A percentile compares a stretch with the other conserved stretches of the same genome.
Conservation (phyloP, 108 stramenopile genomes). For the Cyclostephanos tholiformis region DNA sequence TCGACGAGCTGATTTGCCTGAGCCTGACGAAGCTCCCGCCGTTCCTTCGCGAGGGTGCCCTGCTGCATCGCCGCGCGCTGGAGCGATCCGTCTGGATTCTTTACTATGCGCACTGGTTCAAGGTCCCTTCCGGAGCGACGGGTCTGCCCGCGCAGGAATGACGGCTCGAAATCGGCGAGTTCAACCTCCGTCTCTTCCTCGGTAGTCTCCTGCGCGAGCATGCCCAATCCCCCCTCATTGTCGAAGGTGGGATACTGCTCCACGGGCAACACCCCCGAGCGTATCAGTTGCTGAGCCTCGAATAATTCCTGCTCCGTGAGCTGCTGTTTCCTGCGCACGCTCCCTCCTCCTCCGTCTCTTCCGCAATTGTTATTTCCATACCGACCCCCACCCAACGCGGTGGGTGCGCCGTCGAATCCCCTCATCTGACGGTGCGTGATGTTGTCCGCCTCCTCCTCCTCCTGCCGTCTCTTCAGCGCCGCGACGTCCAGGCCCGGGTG, state of each 20-base stretch:
- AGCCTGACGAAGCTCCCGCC: slow-evolving; percentile 94
- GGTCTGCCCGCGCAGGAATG: slow-evolving; percentile 95
- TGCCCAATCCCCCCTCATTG: slow-evolving; percentile 88
- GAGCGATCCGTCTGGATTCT: slow-evolving; percentile 97
- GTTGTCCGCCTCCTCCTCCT: slow-evolving; percentile 67
- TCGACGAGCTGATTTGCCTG: slow-evolving; percentile 97
- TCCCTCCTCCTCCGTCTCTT: slow-evolving; percentile 10
- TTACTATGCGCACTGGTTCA: slow-evolving; percentile 94
- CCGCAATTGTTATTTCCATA: slow-evolving; percentile 13
- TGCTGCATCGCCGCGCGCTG: slow-evolving; percentile 98
- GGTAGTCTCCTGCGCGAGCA: slow-evolving; percentile 92
- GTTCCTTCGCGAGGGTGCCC: slow-evolving; percentile 91
- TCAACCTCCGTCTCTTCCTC: slow-evolving; percentile 97
- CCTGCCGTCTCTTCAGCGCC: slow-evolving; percentile 67
- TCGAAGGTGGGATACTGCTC: slow-evolving; percentile 97
- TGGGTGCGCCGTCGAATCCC: slow-evolving; percentile 23
- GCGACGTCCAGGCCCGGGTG: slow-evolving; percentile 91
- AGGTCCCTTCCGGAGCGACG: slow-evolving; percentile 73
- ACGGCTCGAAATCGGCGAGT: slow-evolving; percentile 93
- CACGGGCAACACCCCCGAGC: slow-evolving; percentile 94
- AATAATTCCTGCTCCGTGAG: slow-evolving; percentile 96
- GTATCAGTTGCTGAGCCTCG: slow-evolving; percentile 96
- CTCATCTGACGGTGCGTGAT: slow-evolving; percentile 46
- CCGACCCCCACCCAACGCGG: slow-evolving; percentile 13
- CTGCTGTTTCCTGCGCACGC: slow-evolving; percentile 74